Evolutionary conservation across 2,329 filamentous ascomycete species (phyloP), one percentile per base, ranked within the genome.

Genomic region (Aspergillus sp.): DNA sequence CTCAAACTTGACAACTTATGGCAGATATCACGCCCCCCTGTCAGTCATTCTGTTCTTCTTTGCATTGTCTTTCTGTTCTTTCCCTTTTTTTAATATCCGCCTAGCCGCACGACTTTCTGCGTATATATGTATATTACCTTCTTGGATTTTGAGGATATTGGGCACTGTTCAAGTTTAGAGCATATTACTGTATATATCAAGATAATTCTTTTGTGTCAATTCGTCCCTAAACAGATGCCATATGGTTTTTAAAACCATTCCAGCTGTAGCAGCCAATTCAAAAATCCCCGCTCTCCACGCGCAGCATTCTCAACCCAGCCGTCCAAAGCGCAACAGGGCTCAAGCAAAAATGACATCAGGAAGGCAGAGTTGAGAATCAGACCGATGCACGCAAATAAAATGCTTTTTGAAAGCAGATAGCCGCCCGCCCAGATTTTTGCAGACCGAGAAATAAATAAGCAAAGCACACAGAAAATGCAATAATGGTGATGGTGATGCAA

Each of bases 401-500:
- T 53, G 48, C 55, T 55, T 58, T 36, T 62, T 61, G 42, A 56
- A 62, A 62, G 62, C 66, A 68, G 54, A 69, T 53, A 67, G 58
- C 67, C 66, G 54, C 66, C 66, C 65, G 64, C 54, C 61, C 56
- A 56, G 48, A 55, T 58, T 62, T 57, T 62, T 56, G 55, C 53
- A 58, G 53, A 42, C 44, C 53, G 55, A 32, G 45, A 53, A 45
- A 50, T 22, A 53, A 56, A 51, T 6, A 32, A 38, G 26, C 42
- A 56, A 61, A 52, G 26, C 48, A 39, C 41, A 54, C 52, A 38
- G 50, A 59, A 58, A 61, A 64, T 55, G 59, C 59, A 6, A 50
- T 32, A 18, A 24, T 43, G 36, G 20, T 41, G 26, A 30, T 13
- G 11, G 41, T 43, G n/a, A 59, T 65, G 53, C 55, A 57, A 62